Conservation (phyloP, 192 early-diverging fungal genomes). For the Phlyctochytrium arcticum region DNA sequence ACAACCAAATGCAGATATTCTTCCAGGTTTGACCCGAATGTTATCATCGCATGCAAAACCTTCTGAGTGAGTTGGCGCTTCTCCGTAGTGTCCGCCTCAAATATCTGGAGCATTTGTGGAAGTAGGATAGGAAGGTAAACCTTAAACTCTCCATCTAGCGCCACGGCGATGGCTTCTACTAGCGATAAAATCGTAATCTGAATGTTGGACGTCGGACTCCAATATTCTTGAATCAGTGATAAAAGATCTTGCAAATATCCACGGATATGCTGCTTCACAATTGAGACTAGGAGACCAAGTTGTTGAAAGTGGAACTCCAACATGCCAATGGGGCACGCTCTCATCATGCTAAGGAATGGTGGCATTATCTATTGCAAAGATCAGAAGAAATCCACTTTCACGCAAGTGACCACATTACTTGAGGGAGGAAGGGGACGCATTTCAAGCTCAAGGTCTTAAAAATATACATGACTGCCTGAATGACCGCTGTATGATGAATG, state of each 20-base stretch:
- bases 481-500: constrained; percentile 78
- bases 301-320: constrained; percentile 91
- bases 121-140: constrained; percentile 75
- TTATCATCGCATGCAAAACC: constrained; percentile 72
- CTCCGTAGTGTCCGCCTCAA: constrained; percentile 74
- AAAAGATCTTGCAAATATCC: constrained; percentile 79
- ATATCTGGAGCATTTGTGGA: constrained; percentile 78
- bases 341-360: constrained; percentile 84
- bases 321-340: constrained; percentile 67
- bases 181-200: constrained; percentile 82
- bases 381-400: not conserved
- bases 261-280: constrained; percentile 87
- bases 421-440: constrained; percentile 83
- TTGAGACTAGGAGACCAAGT: constrained; percentile 72
- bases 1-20: constrained; percentile 90
- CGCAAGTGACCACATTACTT: constrained; percentile 41
- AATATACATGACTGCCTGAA: constrained; percentile 89
- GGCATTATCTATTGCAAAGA: constrained; percentile 69
- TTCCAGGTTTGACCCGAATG: constrained; percentile 84
- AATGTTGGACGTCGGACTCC: constrained; percentile 62
- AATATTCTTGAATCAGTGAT: constrained; percentile 72
- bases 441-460: constrained; percentile 86
- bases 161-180: constrained; percentile 79
- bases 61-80: constrained; percentile 56
- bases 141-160: constrained; percentile 86